phyloP scores from a whole-genome alignment of 2,329 filamentous ascomycete genomes.

The Colletotrichum acutatum region DNA sequence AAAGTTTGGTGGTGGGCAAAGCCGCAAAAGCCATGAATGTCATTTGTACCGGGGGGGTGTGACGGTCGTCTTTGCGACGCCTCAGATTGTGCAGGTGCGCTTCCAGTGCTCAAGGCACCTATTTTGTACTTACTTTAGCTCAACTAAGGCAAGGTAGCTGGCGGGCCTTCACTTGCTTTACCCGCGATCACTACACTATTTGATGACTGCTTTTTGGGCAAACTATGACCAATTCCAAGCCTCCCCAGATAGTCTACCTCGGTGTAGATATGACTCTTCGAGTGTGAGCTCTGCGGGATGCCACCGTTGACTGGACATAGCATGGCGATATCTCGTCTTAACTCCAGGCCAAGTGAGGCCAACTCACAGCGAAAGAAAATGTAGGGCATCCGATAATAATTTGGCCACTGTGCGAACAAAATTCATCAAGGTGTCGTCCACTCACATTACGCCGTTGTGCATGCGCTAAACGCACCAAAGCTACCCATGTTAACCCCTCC shows the following conservation, averaged over 20 bases:
- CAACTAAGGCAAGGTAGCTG: too few relatives aligned
- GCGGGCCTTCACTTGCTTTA: neutral
- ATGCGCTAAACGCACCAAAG: neutral
- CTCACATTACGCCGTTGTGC: neutral
- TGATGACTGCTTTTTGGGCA: neutral
- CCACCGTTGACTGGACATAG: neutral
- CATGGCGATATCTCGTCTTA: neutral
- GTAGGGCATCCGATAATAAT: neutral
- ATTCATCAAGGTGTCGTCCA: neutral
- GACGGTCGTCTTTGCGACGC: neutral
- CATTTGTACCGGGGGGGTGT: neutral
- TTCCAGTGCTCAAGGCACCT: neutral
- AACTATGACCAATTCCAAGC: neutral
- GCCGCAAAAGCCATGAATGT: neutral
- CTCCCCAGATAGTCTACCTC: neutral
- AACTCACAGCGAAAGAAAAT: neutral
- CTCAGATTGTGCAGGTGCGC: neutral
- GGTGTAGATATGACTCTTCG: neutral
- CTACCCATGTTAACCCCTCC: conserved; percentile 1
- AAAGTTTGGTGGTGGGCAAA: neutral
- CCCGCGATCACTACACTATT: neutral
- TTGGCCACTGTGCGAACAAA: conserved; percentile 3
- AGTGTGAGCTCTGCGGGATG: neutral
- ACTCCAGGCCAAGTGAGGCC: neutral
- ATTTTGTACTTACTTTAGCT: neutral